These are phyloP conservation scores for Pestalotiopsis sp. DNA, from an alignment of 2,329 filamentous ascomycete genomes.

Conservation along the genomic window DNA sequence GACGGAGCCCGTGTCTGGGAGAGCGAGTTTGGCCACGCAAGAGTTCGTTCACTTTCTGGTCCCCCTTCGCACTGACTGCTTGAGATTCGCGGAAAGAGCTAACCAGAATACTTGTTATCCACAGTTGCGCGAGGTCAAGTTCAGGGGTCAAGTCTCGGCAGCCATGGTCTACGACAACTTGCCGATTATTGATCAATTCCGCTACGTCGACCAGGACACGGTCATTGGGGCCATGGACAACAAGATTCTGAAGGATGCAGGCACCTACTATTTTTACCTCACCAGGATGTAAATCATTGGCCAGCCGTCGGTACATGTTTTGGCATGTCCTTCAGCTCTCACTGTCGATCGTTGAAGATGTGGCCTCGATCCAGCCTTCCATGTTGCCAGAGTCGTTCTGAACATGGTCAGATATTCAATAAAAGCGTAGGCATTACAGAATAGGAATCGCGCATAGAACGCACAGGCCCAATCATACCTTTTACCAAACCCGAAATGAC, in stretches of 20 bases:
- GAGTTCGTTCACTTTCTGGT: neutral
- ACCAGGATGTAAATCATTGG: neutral
- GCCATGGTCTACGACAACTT: conserved; percentile 32
- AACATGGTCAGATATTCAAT: too few species aligned
- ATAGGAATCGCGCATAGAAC: too few species aligned
- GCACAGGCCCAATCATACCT: too few species aligned
- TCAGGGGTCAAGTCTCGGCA: conserved; percentile 26
- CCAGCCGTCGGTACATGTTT: neutral
- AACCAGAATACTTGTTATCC: neutral
- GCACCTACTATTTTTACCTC: conserved; percentile 1
- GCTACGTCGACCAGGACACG: conserved; percentile 26
- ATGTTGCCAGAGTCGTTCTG: too few species aligned
- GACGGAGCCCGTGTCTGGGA: neutral
- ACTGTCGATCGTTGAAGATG: too few species aligned
- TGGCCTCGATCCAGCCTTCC: too few species aligned
- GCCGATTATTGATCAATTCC: conserved; percentile 34
- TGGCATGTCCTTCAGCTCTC: too few species aligned
- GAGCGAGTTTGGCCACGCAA: neutral
- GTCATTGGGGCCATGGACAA: conserved; percentile 31
- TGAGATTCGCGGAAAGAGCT: neutral
- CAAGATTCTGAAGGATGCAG: neutral
- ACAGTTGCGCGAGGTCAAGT: conserved; percentile 25
- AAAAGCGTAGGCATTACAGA: too few species aligned
- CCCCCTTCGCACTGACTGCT: neutral
- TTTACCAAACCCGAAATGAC: too few species aligned